A percentile compares a stretch with the other conserved stretches of the same genome.
These are phyloP conservation scores for Amylocarpus encephaloides DNA, from an alignment of 2,329 filamentous ascomycete species.

Conservation along the genomic window DNA sequence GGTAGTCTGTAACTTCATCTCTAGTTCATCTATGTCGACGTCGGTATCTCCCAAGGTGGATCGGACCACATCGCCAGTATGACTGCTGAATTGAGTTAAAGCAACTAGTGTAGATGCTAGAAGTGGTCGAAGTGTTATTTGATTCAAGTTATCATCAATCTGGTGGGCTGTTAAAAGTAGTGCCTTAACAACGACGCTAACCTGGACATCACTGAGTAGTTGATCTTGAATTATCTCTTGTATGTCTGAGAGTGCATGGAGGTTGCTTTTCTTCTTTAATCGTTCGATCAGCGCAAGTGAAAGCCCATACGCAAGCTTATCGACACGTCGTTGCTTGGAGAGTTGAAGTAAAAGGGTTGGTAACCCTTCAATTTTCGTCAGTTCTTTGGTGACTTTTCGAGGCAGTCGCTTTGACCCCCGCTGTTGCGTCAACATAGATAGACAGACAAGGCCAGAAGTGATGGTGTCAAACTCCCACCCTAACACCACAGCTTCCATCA, in stretches of 20 bases:
- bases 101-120: constrained; percentile 61
- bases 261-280: constrained; percentile 53
- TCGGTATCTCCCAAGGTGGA: constrained; percentile 60
- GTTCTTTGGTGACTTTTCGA: constrained; percentile 59
- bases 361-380: constrained; percentile 58
- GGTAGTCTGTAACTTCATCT: constrained; percentile 66
- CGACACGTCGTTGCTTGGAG: constrained; percentile 58
- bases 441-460: constrained; percentile 67
- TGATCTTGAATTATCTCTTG: constrained; percentile 54
- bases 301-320: constrained; percentile 67
- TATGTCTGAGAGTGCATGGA: constrained; percentile 51
- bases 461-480: constrained; percentile 72
- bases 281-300: constrained; percentile 59
- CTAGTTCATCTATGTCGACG: constrained; percentile 67
- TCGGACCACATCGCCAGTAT: constrained; percentile 57
- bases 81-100: constrained; percentile 54
- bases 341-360: constrained; percentile 54
- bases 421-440: constrained; percentile 77
- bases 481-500: constrained; percentile 82
- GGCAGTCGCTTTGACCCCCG: constrained; percentile 65
- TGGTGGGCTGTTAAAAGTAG: constrained; percentile 55
- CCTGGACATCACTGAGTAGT: constrained; percentile 57
- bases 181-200: constrained; percentile 58
- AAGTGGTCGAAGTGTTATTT: constrained; percentile 53
- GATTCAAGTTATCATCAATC: constrained; percentile 49